Percentiles rank a stretch among this genome's conserved stretches.
Evolutionary conservation across 2,329 filamentous ascomycete genomes (phyloP).

Genomic region (Claviceps maximensis): DNA sequence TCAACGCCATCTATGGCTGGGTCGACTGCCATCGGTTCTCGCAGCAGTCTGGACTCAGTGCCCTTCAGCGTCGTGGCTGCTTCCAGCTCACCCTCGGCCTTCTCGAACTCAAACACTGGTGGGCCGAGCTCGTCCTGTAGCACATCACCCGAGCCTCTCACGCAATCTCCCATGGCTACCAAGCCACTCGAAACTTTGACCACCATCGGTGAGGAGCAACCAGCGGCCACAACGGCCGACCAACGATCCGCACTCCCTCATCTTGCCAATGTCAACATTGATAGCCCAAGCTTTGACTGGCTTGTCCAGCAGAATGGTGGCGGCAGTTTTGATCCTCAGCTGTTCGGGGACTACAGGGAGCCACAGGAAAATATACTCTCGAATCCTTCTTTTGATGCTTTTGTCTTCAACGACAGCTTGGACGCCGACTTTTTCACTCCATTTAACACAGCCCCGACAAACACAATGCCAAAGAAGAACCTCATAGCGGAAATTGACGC

Average conservation of each 20-base stretch:
- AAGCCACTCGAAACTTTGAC: slow-evolving; percentile 50
- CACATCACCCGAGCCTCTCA: slow-evolving; percentile 64
- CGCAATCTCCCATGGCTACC: slow-evolving; percentile 54
- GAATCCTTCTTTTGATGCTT: slow-evolving; percentile 57
- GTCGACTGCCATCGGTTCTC: slow-evolving; percentile 32
- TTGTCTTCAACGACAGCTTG: slow-evolving; percentile 59
- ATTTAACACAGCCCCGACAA: slow-evolving; percentile 51
- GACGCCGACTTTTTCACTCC: slow-evolving; percentile 71
- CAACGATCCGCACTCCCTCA: slow-evolving; percentile 14
- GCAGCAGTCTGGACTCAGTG: slow-evolving; percentile 36
- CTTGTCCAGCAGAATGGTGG: slow-evolving; percentile 69
- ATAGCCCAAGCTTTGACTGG: slow-evolving; percentile 54
- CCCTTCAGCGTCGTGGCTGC: slow-evolving; percentile 35
- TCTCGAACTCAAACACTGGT: slow-evolving; percentile 41
- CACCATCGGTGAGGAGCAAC: slow-evolving; percentile 54
- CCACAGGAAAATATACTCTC: slow-evolving; percentile 67
- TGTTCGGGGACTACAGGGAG: slow-evolving; percentile 89
- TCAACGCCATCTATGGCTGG: slow-evolving; percentile 44
- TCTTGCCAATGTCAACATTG: slow-evolving; percentile 25
- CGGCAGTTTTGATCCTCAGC: slow-evolving; percentile 76
- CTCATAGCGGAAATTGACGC: slow-evolving; percentile 69
- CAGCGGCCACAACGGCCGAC: slow-evolving; percentile 25
- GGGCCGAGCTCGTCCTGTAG: slow-evolving; percentile 55
- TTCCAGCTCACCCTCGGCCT: slow-evolving; percentile 51
- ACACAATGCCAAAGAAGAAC: slow-evolving; percentile 42